These are phyloP conservation scores for Diaporthe ilicicola DNA, from an alignment of 2,329 filamentous ascomycete species.

Conservation along the genomic window DNA sequence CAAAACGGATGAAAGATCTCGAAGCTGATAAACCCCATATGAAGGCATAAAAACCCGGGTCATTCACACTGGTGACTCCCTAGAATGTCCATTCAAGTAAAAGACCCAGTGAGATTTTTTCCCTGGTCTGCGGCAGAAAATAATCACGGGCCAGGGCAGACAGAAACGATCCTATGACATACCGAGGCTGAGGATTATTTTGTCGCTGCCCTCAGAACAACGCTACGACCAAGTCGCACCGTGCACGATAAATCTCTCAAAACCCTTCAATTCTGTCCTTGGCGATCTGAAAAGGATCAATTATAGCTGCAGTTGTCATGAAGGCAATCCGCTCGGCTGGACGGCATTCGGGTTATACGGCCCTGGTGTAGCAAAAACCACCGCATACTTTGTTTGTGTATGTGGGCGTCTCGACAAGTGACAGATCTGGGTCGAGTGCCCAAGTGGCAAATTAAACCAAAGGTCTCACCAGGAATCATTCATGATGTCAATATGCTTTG, in stretches of 20 bases:
- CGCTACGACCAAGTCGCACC: neutral
- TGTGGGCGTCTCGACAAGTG: neutral
- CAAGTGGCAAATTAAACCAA: too few relatives aligned
- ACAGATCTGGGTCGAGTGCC: too few relatives aligned
- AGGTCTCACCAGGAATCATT: too few relatives aligned
- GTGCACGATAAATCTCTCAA: neutral
- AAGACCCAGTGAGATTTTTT: neutral
- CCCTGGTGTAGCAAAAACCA: neutral
- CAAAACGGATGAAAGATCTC: too few relatives aligned
- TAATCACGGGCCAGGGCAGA: neutral
- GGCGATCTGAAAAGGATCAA: neutral
- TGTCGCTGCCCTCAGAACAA: neutral
- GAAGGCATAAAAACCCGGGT: too few relatives aligned
- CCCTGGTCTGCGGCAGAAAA: neutral
- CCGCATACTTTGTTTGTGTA: neutral
- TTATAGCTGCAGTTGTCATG: neutral
- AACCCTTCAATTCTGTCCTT: neutral
- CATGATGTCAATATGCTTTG: too few relatives aligned
- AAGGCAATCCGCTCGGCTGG: neutral
- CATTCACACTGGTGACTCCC: too few relatives aligned
- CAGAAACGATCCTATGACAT: neutral
- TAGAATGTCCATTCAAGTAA: too few relatives aligned
- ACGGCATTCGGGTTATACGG: too few relatives aligned
- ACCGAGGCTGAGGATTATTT: neutral
- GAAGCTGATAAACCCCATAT: too few relatives aligned